Base-by-base conservation (phyloP, 2,329 filamentous ascomycete species). In the Penicillium sp. region DNA sequence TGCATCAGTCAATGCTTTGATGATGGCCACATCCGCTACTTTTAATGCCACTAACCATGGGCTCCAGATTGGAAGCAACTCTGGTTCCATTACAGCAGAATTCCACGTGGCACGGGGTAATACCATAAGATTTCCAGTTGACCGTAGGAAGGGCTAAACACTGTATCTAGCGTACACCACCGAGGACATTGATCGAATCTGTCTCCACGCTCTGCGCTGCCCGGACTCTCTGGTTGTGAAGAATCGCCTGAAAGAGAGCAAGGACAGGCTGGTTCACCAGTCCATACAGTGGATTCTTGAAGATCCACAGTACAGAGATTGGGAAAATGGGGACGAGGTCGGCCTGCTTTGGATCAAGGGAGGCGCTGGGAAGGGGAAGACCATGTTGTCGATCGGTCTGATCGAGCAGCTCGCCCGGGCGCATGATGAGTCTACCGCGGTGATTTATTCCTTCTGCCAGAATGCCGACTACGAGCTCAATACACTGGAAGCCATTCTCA, bases 291-390 rank as follows among this genome's bases (percentile, higher is more conserved):
- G 69, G 69, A 62, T 71, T 41, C 56, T 69, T 7, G 15, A 66
- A 14, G 48, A 68, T 42, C 15, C 55, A 11, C 58, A 62, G n/a
- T 72, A 65, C 43, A 34, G 55, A 10, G 35, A 43, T 45, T 72
- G 69, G 68, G 42, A 42, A 34, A 37, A 70, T 57, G 60, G 58
- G 17, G 39, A 66, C 1, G 59, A 72, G 14, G 61, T 54, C 48
- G 20, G 63, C 57, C 53, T 76, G 8, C 69, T 79, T n/a, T 79
- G 76, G 76, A 73, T 79, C 31, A 69, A 70, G 52, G 75, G 70
- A 8, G 71, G 72, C 45, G 67, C 74, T 45, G 74, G 74, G 5
- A 76, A 78, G 58, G 75, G 76, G 17, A 79, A 78, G 63, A 78
- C 75, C 6, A 78, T 79, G 76, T 63, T 77, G 12, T 63, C 75